These are phyloP conservation scores for Dillenia turbinata DNA, from an alignment of 164 flowering plant genomes.

Conservation along the genomic window DNA sequence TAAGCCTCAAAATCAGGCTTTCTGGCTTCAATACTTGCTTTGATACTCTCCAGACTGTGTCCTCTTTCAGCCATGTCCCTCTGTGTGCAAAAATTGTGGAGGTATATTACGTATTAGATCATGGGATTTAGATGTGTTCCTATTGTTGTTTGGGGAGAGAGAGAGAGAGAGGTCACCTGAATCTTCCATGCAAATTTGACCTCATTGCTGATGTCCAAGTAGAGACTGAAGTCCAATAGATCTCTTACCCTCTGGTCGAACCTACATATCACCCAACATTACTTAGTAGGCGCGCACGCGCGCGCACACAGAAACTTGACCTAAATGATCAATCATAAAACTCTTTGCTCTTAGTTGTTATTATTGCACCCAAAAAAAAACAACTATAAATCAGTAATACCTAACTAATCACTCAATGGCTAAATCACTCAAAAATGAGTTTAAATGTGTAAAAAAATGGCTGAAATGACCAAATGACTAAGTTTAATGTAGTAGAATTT, in stretches of 20 bases:
- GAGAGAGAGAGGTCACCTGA: slow-evolving; percentile 48
- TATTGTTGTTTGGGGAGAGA: no score
- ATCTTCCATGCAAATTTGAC: slow-evolving; percentile 99
- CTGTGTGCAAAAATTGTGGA: slow-evolving; percentile 26
- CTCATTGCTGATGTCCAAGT: slow-evolving; percentile 96
- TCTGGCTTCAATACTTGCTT: slow-evolving; percentile 96
- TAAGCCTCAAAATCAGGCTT: slow-evolving; percentile 97
- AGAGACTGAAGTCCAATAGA: slow-evolving; percentile 95
- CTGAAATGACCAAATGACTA: no score
- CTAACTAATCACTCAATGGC: no score
- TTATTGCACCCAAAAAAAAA: no score
- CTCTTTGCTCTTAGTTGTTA: no score
- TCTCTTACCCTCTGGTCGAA: slow-evolving; percentile 84
- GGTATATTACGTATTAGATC: no score
- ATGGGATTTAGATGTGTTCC: no score
- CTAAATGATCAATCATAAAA: no score
- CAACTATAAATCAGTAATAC: no score
- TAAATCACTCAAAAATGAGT: no score
- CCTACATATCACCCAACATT: slow-evolving; percentile 31
- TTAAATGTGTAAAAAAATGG: no score
- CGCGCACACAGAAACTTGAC: background rate
- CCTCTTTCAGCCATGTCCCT: slow-evolving; percentile 99
- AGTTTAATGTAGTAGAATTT: no score
- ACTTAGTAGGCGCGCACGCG: background rate
- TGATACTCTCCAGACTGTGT: slow-evolving; percentile 96